Base-by-base conservation (phyloP, 495 filamentous ascomycete genomes). In the Penicillium lividum region DNA sequence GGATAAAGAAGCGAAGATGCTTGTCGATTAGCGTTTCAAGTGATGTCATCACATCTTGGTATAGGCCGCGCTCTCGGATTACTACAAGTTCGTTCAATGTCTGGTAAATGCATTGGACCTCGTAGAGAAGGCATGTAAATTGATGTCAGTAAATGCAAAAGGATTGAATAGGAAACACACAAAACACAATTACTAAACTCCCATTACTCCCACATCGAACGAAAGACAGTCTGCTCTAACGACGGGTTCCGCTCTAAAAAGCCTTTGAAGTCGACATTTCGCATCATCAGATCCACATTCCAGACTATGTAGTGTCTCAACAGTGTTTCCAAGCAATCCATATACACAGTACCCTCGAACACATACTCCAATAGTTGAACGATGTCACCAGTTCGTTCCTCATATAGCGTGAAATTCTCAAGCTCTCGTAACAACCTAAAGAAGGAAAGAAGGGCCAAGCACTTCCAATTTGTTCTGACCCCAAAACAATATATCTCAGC, bases 401-500 rank as follows among this genome's bases (percentile, higher is more conserved):
- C 46, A 54, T 60, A 72, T 11, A 71, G 57, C 8, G 58, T 69
- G 54, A 63, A 73, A 28, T 66, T 53, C 11, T 52, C 57, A 29
- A 76, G 64, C 27, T 61, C 69, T n/a, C 45, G 47, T 25, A 68
- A 64, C 18, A 77, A 60, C 58, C 69, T 66, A 36, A 65, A 56
- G 9, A 70, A 62, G 16, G 68, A 64, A 50, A 76, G 60, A 27
- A 34, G 54, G 42, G 62, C 62, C 42, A 77, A 54, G 7, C 57
- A 57, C 22, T 61, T 49, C 33, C 64, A 72, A 27, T 63, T 58
- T 45, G 64, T 69, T 45, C 59, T 64, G 31, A 70, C 51, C 33
- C 57, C 68, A 50, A 74, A 66, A 45, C 63, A 54, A 59, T 75
- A 62, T 3, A 76, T 54, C 36, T 57, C 53, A 33, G 69, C 73